These are phyloP conservation scores for Apiotrichum brassicae DNA, from an alignment of 1,284 basidiomycete species.

Conservation along the genomic window DNA sequence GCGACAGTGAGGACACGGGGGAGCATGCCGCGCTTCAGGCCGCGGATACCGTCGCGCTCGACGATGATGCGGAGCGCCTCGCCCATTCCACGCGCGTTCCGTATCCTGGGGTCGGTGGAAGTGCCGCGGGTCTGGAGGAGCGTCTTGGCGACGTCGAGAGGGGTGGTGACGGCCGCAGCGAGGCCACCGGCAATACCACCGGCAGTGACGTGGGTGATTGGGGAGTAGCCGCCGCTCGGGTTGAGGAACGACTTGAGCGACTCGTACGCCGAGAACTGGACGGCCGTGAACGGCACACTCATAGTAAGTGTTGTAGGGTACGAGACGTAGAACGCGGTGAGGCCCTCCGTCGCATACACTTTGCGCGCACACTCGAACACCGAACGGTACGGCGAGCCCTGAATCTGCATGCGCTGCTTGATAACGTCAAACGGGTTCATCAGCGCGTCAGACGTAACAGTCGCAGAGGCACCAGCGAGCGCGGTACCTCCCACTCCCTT, in stretches of 20 bases:
- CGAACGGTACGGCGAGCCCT: conserved; percentile 80
- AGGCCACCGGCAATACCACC: conserved; percentile 90
- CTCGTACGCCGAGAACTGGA: conserved; percentile 96
- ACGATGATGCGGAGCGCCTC: conserved; percentile 88
- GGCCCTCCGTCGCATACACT: conserved; percentile 79
- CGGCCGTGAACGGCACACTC: conserved; percentile 95
- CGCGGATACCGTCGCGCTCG: conserved; percentile 72
- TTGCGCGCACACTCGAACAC: conserved; percentile 71
- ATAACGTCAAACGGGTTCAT: conserved; percentile 99
- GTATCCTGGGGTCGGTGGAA: conserved; percentile 72
- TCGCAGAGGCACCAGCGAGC: conserved; percentile 87
- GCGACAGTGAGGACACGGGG: conserved; percentile 92
- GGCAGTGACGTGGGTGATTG: conserved; percentile 79
- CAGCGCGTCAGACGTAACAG: conserved; percentile 89
- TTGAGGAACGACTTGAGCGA: conserved; percentile 84
- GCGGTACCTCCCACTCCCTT: conserved; percentile 54
- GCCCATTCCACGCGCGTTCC: conserved; percentile 73
- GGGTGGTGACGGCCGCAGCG: conserved; percentile 92
- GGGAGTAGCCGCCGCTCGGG: conserved; percentile 79
- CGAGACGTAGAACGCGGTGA: conserved; percentile 92
- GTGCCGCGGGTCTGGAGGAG: conserved; percentile 83
- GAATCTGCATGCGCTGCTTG: conserved; percentile 98
- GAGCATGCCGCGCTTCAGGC: conserved; percentile 79
- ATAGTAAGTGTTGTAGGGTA: conserved; percentile 97
- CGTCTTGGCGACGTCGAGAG: conserved; percentile 92